Evolutionary conservation across 139 green algal genomes (phyloP).

Genomic region (Chlorella sp.): DNA sequence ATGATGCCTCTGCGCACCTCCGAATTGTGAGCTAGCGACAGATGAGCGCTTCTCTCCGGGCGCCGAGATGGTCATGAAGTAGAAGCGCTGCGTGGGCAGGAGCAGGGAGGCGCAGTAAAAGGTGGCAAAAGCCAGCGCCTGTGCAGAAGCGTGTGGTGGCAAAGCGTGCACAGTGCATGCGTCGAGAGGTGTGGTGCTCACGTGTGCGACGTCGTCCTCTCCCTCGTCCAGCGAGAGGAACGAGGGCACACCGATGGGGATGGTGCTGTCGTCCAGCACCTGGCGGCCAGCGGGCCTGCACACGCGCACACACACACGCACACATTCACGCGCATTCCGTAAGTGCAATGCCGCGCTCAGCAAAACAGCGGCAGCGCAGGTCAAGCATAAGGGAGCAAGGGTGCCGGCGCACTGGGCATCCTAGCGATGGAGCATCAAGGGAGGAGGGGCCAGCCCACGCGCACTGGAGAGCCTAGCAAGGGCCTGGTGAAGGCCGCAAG

Average conservation of each 20-base stretch:
- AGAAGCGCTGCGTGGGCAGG: conserved; percentile 25
- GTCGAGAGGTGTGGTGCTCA: too few relatives aligned
- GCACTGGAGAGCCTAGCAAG: too few relatives aligned
- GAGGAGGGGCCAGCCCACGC: too few relatives aligned
- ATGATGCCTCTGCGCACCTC: too few relatives aligned
- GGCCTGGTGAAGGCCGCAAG: too few relatives aligned
- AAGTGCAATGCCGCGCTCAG: too few relatives aligned
- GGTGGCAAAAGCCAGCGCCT: too few relatives aligned
- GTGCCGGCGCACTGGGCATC: background rate
- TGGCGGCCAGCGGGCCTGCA: conserved; percentile 14
- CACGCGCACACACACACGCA: background rate
- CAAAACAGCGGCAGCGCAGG: background rate
- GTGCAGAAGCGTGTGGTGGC: too few relatives aligned
- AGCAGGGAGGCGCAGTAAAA: background rate
- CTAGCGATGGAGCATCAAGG: too few relatives aligned
- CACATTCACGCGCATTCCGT: background rate
- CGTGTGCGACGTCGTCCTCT: background rate
- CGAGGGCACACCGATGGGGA: conserved; percentile 6
- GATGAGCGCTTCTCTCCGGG: background rate
- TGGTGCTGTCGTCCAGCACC: conserved; percentile 6
- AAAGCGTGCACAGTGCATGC: background rate
- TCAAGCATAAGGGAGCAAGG: background rate
- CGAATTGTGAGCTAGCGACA: too few relatives aligned
- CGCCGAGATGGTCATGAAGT: conserved; percentile 26
- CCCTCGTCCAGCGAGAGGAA: background rate